Evolutionary conservation across 1,139 yeast genomes (phyloP).

Genomic region (Candida mesenterica): DNA sequence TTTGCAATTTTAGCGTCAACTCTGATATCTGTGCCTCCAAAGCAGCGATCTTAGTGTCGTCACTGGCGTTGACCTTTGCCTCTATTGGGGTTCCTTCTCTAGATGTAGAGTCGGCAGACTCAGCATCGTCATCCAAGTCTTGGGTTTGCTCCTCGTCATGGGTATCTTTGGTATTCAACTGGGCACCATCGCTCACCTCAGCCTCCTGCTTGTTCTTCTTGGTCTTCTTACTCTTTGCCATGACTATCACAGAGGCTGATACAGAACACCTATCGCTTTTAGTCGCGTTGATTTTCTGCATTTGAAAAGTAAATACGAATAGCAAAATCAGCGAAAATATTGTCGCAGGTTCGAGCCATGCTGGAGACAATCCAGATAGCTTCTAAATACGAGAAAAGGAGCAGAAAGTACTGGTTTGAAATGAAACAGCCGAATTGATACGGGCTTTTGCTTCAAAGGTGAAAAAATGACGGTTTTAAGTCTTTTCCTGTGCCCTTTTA

Average conservation of each 20-base stretch:
- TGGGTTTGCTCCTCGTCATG: constrained; percentile 2
- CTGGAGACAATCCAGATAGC: background rate
- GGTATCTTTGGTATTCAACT: too few species aligned
- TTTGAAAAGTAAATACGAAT: background rate
- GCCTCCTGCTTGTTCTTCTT: constrained; percentile 9
- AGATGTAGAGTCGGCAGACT: too few species aligned
- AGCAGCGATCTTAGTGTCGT: background rate
- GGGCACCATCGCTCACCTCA: background rate
- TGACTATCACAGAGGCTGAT: constrained; percentile 6
- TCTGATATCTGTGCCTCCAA: background rate
- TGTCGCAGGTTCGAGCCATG: background rate
- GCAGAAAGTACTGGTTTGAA: too few species aligned
- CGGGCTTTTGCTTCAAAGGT: too few species aligned
- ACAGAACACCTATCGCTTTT: constrained; percentile 1
- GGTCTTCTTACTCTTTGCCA: constrained; percentile 35
- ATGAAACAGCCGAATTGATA: too few species aligned
- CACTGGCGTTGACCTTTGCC: too few species aligned
- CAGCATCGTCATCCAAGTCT: too few species aligned
- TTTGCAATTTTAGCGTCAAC: background rate
- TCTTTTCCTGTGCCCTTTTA: too few species aligned
- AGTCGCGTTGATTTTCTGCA: constrained; percentile 1
- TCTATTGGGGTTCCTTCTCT: too few species aligned
- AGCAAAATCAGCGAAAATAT: background rate
- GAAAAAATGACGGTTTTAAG: too few species aligned
- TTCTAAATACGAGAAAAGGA: background rate